Percentiles rank a stretch among this genome's conserved stretches.
Conservation (phyloP, 306 rosid genomes). For the Heteromeles arbutifolia region DNA sequence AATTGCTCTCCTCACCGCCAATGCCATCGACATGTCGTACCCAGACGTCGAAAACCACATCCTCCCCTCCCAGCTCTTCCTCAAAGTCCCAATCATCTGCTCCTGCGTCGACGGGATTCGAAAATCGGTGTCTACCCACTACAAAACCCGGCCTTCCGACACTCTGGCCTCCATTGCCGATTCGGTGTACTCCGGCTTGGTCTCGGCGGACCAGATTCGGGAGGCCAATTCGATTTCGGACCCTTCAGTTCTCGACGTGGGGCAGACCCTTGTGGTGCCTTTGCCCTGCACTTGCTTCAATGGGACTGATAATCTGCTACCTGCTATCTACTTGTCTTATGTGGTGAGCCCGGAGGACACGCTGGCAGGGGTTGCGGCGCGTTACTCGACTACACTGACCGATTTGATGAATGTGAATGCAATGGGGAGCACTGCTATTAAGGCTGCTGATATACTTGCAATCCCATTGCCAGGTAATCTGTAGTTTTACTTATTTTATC, state of each 20-base stretch:
- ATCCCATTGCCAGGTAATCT: constrained; percentile 73
- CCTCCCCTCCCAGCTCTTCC: constrained; percentile 72
- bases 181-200: constrained; percentile 66
- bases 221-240: constrained; percentile 83
- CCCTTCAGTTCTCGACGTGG: constrained; percentile 75
- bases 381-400: constrained; percentile 74
- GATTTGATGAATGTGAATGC: constrained; percentile 99
- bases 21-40: constrained; percentile 83
- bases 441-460: constrained; percentile 74
- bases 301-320: constrained; percentile 83
- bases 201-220: constrained; percentile 79
- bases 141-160: constrained; percentile 80
- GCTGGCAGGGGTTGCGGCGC: constrained; percentile 57
- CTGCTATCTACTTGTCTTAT: constrained; percentile 83
- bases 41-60: constrained; percentile 96
- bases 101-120: constrained; percentile 93
- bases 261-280: constrained; percentile 75
- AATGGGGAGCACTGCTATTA: constrained; percentile 68
- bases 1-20: constrained; percentile 69
- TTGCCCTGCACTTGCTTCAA: constrained; percentile 96
- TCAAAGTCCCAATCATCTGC: constrained; percentile 74
- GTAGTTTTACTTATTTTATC: background rate
- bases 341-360: constrained; percentile 68
- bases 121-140: constrained; percentile 67
- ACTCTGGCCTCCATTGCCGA: constrained; percentile 73